A percentile compares a stretch with the other conserved stretches of the same genome.
Conservation (phyloP, 179 eudicot genomes). For the Carnegiea gigantea region DNA sequence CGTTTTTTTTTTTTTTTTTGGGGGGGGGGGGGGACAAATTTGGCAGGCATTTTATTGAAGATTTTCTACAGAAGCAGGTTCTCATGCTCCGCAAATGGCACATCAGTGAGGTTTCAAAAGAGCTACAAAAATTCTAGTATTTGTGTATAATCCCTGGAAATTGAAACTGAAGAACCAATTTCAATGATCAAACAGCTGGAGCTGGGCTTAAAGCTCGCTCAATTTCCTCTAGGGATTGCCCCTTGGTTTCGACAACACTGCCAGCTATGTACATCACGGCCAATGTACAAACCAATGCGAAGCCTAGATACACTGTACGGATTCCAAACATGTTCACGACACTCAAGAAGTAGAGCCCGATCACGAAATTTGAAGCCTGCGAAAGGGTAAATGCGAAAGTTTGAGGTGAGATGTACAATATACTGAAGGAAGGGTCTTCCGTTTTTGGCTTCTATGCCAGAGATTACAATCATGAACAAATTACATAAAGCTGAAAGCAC, state of each 20-base stretch:
- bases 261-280: conserved; percentile 73
- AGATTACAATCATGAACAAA: too few species aligned
- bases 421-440: too few species aligned
- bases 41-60: background rate
- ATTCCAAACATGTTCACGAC: conserved; percentile 86
- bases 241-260: conserved; percentile 94
- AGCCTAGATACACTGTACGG: conserved; percentile 84
- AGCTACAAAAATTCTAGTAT: background rate
- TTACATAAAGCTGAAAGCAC: too few species aligned
- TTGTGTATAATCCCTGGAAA: background rate
- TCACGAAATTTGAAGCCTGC: conserved; percentile 82
- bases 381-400: background rate
- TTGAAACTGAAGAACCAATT: background rate
- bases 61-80: background rate
- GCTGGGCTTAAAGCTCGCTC: conserved; percentile 72
- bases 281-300: conserved; percentile 64
- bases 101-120: conserved; percentile 13
- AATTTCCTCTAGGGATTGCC: conserved; percentile 87
- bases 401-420: background rate
- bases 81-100: background rate
- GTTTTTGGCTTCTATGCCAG: too few species aligned
- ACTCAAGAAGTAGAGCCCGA: conserved; percentile 89
- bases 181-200: conserved; percentile 43
- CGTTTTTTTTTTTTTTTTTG: too few species aligned
- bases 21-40: background rate